Percentiles rank a stretch among this genome's conserved stretches.
phyloP scores from a whole-genome alignment of 805 yeast genomes.

The Candida nitratophila region DNA sequence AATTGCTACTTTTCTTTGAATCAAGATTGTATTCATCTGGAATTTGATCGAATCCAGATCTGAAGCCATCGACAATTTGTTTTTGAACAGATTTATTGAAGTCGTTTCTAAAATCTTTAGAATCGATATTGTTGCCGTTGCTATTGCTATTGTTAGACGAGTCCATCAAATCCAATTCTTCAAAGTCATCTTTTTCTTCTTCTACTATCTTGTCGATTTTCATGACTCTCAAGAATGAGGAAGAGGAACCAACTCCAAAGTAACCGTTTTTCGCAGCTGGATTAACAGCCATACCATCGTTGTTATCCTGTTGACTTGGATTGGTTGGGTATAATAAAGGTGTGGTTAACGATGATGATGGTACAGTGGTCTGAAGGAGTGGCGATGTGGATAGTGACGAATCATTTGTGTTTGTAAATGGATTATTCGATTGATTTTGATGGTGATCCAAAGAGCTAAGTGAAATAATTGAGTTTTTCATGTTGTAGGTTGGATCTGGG shows the following conservation, averaged over 20 bases:
- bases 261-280: slow-evolving; percentile 45
- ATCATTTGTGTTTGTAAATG: slow-evolving; percentile 12
- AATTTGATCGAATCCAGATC: slow-evolving; percentile 13
- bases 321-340: not conserved
- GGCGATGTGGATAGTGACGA: slow-evolving; percentile 19
- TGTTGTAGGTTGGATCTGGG: slow-evolving; percentile 4
- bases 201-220: slow-evolving; percentile 24
- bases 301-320: slow-evolving; percentile 1
- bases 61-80: slow-evolving; percentile 15
- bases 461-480: slow-evolving; percentile 11
- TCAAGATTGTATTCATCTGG: not conserved
- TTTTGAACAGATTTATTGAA: slow-evolving; percentile 11
- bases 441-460: slow-evolving; percentile 8
- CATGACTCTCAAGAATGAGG: slow-evolving; percentile 37
- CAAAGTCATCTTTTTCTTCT: slow-evolving; percentile 10
- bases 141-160: not conserved
- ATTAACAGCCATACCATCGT: slow-evolving; percentile 64
- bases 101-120: slow-evolving; percentile 1
- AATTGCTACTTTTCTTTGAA: not conserved
- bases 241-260: slow-evolving; percentile 58
- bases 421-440: too few species aligned
- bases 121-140: not conserved
- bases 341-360: slow-evolving; percentile 4
- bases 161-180: slow-evolving; percentile 9
- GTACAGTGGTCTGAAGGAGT: slow-evolving; percentile 11